A percentile compares a stretch with the other conserved stretches of the same genome.
These are phyloP conservation scores for Ustilago nuda DNA, from an alignment of 1,284 basidiomycete species.

Conservation along the genomic window DNA sequence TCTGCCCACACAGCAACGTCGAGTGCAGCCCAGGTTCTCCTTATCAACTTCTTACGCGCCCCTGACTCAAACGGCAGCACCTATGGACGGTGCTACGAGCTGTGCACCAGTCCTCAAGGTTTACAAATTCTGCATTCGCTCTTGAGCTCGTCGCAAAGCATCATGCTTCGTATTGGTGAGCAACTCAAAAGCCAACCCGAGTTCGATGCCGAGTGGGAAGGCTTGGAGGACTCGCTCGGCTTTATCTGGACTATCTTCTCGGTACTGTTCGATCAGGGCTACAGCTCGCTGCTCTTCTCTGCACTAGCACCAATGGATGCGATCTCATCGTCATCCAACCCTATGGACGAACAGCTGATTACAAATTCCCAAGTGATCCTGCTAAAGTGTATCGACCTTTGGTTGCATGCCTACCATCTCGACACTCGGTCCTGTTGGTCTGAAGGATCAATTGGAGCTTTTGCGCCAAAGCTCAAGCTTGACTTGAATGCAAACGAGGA, in stretches of 20 bases:
- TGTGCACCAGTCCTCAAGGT: constrained; percentile 26
- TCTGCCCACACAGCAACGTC: constrained; percentile 41
- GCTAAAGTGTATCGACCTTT: constrained; percentile 53
- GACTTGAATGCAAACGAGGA: neutral
- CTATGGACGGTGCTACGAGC: constrained; percentile 17
- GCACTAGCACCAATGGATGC: constrained; percentile 28
- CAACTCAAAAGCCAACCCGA: constrained; percentile 17
- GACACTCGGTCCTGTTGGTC: neutral
- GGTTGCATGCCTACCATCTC: constrained; percentile 39
- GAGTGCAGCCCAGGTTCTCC: constrained; percentile 39
- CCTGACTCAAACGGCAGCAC: neutral
- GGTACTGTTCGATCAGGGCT: constrained; percentile 34
- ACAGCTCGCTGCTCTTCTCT: constrained; percentile 25
- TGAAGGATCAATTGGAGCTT: neutral
- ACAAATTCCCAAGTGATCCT: constrained; percentile 46
- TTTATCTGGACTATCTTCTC: constrained; percentile 51
- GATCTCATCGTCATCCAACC: neutral
- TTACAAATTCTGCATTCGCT: constrained; percentile 25
- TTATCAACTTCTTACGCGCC: constrained; percentile 37
- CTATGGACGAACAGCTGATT: constrained; percentile 27
- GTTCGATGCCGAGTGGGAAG: constrained; percentile 11
- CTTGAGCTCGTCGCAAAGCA: constrained; percentile 38
- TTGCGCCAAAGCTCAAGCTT: neutral
- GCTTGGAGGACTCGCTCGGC: constrained; percentile 43
- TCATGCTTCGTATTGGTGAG: constrained; percentile 29